phyloP scores from a whole-genome alignment of 1,139 yeast genomes.

The Hansenula sp. region DNA sequence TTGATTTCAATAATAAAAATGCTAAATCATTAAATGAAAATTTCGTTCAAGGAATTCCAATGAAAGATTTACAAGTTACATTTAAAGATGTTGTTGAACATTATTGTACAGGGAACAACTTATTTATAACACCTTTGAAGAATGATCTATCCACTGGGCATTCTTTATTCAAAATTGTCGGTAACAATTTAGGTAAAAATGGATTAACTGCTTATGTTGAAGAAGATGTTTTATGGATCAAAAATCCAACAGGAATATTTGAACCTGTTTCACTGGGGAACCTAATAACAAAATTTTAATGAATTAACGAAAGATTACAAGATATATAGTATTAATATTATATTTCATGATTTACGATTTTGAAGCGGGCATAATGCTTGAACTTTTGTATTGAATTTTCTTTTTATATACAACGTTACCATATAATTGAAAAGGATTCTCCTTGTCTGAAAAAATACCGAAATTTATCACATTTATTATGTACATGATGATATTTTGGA shows the following conservation, averaged over 20 bases:
- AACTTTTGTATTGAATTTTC: too few species aligned
- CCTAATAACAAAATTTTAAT: constrained; percentile 9
- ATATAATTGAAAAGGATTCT: too few species aligned
- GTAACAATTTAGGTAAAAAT: constrained; percentile 26
- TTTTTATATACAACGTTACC: too few species aligned
- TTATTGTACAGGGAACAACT: constrained; percentile 28
- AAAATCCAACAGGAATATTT: constrained; percentile 23
- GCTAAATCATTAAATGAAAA: neutral
- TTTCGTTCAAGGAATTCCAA: constrained; percentile 23
- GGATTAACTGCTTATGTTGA: constrained; percentile 35
- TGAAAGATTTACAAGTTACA: constrained; percentile 28
- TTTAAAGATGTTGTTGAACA: constrained; percentile 50
- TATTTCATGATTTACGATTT: neutral
- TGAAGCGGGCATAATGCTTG: too few species aligned
- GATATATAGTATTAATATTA: neutral
- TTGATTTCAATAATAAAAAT: neutral
- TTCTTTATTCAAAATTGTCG: constrained; percentile 32
- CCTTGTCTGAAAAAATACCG: too few species aligned
- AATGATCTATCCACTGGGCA: constrained; percentile 23
- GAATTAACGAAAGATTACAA: neutral
- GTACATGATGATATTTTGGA: neutral
- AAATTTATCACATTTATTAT: neutral
- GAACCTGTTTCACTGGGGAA: constrained; percentile 32
- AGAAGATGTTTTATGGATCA: constrained; percentile 44
- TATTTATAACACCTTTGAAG: constrained; percentile 19